Percentiles rank a stretch among this genome's conserved stretches.
phyloP scores from a whole-genome alignment of 2,329 filamentous ascomycete genomes.

The Truncatella angustata region DNA sequence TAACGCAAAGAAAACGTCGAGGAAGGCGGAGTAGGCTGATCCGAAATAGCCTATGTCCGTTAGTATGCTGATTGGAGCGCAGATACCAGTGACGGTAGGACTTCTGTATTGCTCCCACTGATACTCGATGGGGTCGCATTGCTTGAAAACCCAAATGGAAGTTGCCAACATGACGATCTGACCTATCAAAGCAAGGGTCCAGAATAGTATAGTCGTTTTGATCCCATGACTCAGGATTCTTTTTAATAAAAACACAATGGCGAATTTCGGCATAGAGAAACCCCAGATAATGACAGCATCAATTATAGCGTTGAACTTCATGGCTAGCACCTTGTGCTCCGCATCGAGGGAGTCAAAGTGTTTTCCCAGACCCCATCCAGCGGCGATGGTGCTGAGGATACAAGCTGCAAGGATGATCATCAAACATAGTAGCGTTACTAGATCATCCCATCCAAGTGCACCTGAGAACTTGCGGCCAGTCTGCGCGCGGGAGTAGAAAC shows the following conservation, averaged over 20 bases:
- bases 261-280: conserved; percentile 1
- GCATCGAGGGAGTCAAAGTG: neutral
- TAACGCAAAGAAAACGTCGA: conserved; percentile 30
- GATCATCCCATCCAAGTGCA: neutral
- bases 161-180: neutral
- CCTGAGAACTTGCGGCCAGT: neutral
- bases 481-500: neutral
- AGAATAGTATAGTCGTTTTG: neutral
- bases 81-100: neutral
- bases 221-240: neutral
- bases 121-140: conserved; percentile 1
- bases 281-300: conserved; percentile 1
- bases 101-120: neutral
- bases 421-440: neutral
- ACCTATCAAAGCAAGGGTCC: neutral
- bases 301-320: conserved; percentile 3
- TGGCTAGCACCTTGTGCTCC: conserved; percentile 1
- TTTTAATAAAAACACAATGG: neutral
- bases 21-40: conserved; percentile 28
- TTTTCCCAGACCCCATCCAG: neutral
- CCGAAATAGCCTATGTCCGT: conserved; percentile 24
- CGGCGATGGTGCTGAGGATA: neutral
- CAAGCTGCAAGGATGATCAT: conserved; percentile 1
- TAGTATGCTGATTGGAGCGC: conserved; percentile 1
- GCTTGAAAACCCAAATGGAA: conserved; percentile 2